Evolutionary conservation across 176 grass and related monocot species (phyloP).

Genomic region (Bonia amplexicaulis): DNA sequence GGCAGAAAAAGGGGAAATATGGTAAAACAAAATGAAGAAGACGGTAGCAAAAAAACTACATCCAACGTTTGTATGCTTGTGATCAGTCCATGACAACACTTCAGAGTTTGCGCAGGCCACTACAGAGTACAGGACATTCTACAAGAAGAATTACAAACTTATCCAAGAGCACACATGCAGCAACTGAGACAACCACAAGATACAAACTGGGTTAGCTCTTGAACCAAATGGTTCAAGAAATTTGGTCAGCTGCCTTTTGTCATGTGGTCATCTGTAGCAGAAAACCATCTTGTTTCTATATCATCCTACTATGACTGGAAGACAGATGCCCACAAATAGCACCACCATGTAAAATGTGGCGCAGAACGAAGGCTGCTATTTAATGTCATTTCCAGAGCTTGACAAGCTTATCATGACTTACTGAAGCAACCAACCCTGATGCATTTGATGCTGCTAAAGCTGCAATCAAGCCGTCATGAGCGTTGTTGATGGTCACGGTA

Average conservation of each 20-base stretch:
- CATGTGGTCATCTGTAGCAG: conserved; percentile 29
- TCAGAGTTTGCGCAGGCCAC: conserved; percentile 20
- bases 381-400: conserved; percentile 90
- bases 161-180: conserved; percentile 10
- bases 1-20: neutral
- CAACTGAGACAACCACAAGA: conserved; percentile 37
- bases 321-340: neutral
- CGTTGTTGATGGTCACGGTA: conserved; percentile 63
- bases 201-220: conserved; percentile 33
- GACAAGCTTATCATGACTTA: conserved; percentile 79
- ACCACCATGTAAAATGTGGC: neutral
- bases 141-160: conserved; percentile 16
- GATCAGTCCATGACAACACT: neutral
- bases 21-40: neutral
- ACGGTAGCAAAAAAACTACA: neutral
- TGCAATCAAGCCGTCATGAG: conserved; percentile 71
- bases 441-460: conserved; percentile 66
- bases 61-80: neutral
- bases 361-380: neutral
- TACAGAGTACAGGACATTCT: conserved; percentile 10
- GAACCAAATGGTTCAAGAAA: conserved; percentile 11
- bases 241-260: conserved; percentile 27
- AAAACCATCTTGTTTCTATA: conserved; percentile 32
- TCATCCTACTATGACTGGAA: conserved; percentile 7
- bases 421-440: conserved; percentile 81